phyloP scores from a whole-genome alignment of 2,329 filamentous ascomycete species.

The Trichoderma cornu-damae region DNA sequence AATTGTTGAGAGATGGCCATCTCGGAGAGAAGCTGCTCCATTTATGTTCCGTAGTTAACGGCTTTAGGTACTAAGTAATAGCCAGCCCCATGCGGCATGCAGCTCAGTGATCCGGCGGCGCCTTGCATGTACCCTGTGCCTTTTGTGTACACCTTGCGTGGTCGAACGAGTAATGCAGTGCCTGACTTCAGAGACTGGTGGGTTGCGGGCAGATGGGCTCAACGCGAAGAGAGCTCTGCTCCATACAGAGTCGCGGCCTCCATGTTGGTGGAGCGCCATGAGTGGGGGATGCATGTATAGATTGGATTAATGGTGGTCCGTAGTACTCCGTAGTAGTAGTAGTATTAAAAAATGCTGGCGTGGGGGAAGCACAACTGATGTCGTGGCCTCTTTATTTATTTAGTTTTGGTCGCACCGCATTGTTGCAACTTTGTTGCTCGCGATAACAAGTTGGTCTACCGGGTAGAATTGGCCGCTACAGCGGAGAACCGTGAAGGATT shows the following conservation, averaged over 20 bases:
- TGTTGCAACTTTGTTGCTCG: not conserved
- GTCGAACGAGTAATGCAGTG: not conserved
- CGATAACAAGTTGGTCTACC: not conserved
- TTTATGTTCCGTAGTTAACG: not conserved
- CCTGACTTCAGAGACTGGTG: not conserved
- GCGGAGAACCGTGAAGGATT: not conserved
- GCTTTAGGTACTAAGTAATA: not conserved
- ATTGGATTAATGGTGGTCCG: too few relatives aligned
- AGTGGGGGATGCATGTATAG: conserved; percentile 4
- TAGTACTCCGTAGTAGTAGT: too few relatives aligned
- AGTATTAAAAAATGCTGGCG: too few relatives aligned
- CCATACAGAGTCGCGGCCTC: too few relatives aligned
- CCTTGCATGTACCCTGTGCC: not conserved
- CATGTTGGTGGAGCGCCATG: conserved; percentile 1
- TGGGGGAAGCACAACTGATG: conserved; percentile 1
- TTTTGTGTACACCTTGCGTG: not conserved
- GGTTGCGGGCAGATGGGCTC: not conserved
- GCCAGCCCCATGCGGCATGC: conserved; percentile 8
- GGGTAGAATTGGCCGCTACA: not conserved
- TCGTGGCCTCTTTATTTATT: too few relatives aligned
- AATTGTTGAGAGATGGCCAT: conserved; percentile 16
- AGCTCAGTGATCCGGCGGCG: not conserved
- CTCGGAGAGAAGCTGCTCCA: conserved; percentile 1
- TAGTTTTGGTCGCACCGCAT: not conserved
- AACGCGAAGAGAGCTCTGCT: conserved; percentile 1